These are phyloP conservation scores for Podila epigama DNA, from an alignment of 192 early-diverging fungal genomes.

Conservation along the genomic window DNA sequence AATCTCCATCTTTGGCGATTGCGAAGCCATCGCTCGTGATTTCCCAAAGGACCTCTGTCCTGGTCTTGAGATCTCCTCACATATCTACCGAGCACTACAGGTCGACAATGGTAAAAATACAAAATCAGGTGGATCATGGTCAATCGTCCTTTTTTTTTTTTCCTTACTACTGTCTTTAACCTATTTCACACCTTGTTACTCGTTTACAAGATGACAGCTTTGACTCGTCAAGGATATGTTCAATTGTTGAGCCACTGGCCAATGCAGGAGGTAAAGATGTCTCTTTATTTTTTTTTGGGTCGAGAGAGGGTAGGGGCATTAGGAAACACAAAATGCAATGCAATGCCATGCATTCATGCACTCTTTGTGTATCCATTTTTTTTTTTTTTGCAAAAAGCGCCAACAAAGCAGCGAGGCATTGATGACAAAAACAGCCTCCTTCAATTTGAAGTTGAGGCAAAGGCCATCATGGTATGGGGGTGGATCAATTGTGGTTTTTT, in stretches of 20 bases:
- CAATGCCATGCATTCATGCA: too few species aligned
- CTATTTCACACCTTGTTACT: too few species aligned
- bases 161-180: not conserved
- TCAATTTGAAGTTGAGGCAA: too few species aligned
- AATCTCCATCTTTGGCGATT: slow-evolving; percentile 71
- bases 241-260: slow-evolving; percentile 47
- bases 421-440: too few species aligned
- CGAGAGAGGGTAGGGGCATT: too few species aligned
- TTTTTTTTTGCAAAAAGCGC: too few species aligned
- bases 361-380: too few species aligned
- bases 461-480: too few species aligned
- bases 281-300: not conserved
- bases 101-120: slow-evolving; percentile 35
- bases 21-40: slow-evolving; percentile 58
- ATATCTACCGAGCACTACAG: slow-evolving; percentile 40
- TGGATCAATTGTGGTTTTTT: too few species aligned
- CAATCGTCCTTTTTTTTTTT: not conserved
- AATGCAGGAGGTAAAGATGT: slow-evolving; percentile 42
- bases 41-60: slow-evolving; percentile 51
- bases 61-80: slow-evolving; percentile 29
- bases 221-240: slow-evolving; percentile 43
- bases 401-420: too few species aligned
- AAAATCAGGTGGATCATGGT: not conserved
- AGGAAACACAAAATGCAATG: too few species aligned
- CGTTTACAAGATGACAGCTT: slow-evolving; percentile 33